A percentile compares a stretch with the other conserved stretches of the same genome.
phyloP scores from a whole-genome alignment of 495 filamentous ascomycete genomes.

The Baudoinia panamericana region DNA sequence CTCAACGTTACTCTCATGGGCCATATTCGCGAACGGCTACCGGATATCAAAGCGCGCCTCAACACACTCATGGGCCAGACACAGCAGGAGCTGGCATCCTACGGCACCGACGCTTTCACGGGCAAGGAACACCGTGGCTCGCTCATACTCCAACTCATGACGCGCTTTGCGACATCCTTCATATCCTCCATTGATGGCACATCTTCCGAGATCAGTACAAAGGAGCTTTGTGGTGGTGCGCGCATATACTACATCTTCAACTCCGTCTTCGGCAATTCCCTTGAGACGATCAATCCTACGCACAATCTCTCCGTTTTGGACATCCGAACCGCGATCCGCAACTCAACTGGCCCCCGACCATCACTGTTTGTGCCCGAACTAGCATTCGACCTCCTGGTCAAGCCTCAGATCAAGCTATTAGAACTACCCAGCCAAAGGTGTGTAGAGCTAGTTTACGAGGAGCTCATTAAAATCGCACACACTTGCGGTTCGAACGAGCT shows the following conservation, averaged over 20 bases:
- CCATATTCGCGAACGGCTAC: conserved; percentile 88
- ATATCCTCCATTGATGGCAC: conserved; percentile 98
- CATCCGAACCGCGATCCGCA: conserved; percentile 94
- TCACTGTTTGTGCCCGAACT: conserved; percentile 95
- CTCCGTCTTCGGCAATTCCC: conserved; percentile 92
- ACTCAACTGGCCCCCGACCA: conserved; percentile 90
- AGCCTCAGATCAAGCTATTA: conserved; percentile 94
- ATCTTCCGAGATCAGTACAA: conserved; percentile 95
- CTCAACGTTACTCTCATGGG: conserved; percentile 90
- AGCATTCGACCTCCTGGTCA: conserved; percentile 93
- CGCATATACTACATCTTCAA: conserved; percentile 99
- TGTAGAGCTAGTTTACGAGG: conserved; percentile 95
- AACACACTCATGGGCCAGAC: conserved; percentile 99
- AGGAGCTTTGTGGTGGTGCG: conserved; percentile 92
- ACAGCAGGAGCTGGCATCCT: conserved; percentile 95
- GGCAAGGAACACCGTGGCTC: conserved; percentile 94
- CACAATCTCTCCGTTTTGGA: conserved; percentile 90
- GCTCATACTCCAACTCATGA: conserved; percentile 94
- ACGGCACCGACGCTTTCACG: conserved; percentile 95
- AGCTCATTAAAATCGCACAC: conserved; percentile 98
- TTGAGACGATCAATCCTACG: conserved; percentile 92
- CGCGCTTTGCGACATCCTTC: conserved; percentile 91
- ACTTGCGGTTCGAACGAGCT: conserved; percentile 95
- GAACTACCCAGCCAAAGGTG: conserved; percentile 94
- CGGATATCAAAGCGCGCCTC: conserved; percentile 93